phyloP scores from a whole-genome alignment of 495 filamentous ascomycete genomes.

The Xylaria bambusicola region DNA sequence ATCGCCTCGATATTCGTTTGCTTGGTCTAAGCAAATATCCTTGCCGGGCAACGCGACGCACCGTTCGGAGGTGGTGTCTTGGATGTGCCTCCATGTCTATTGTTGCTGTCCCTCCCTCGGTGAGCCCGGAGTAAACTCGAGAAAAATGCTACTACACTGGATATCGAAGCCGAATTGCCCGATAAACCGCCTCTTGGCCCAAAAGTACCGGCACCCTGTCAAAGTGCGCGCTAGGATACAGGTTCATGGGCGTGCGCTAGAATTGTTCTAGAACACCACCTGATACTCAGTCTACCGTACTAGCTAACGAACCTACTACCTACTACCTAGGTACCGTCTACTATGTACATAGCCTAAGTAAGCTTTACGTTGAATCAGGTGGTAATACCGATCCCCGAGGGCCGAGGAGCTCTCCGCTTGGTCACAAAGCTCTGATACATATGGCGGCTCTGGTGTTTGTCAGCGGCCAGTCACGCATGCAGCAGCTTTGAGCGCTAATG shows the following conservation, averaged over 20 bases:
- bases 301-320: no score
- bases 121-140: not conserved
- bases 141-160: no score
- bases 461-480: slow-evolving; percentile 29
- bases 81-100: slow-evolving; percentile 2
- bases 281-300: no score
- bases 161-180: not conserved
- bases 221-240: no score
- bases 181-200: no score
- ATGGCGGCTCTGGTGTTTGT: no score
- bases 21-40: not conserved
- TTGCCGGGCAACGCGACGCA: slow-evolving; percentile 5
- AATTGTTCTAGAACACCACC: not conserved
- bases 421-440: not conserved
- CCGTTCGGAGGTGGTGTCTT: not conserved
- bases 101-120: not conserved
- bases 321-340: no score
- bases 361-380: no score
- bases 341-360: no score
- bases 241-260: not conserved
- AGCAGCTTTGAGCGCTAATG: no score
- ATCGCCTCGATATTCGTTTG: not conserved
- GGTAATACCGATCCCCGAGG: slow-evolving; percentile 15
- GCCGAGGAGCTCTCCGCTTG: slow-evolving; percentile 9
- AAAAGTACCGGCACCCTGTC: no score